phyloP scores from a whole-genome alignment of 139 green algal genomes.

The Chlamydomonas sp. region DNA sequence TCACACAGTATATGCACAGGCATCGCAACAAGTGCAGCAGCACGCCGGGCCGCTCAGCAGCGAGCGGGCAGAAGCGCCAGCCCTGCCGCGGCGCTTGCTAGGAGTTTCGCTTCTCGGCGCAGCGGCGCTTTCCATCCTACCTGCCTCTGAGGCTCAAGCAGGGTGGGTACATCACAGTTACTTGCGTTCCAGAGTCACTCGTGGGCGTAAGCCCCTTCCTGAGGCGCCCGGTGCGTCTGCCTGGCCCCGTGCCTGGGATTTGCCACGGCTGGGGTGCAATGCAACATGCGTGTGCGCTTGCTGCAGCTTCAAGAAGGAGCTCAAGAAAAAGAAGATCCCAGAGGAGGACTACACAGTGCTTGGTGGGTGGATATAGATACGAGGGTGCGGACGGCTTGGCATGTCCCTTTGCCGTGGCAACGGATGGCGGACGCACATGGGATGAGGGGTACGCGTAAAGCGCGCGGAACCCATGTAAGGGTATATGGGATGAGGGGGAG shows the following conservation, averaged over 20 bases:
- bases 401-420: neutral
- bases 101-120: neutral
- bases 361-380: conserved; percentile 4
- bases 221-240: no score
- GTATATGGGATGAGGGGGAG: no score
- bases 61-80: neutral
- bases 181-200: neutral
- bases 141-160: neutral
- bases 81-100: neutral
- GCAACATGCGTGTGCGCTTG: neutral
- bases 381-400: neutral
- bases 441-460: no score
- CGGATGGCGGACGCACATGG: no score
- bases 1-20: no score
- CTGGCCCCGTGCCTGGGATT: no score
- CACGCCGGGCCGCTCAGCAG: neutral
- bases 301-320: conserved; percentile 80
- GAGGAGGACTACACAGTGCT: conserved; percentile 65
- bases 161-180: neutral
- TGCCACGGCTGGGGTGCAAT: neutral
- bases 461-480: no score
- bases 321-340: conserved; percentile 76
- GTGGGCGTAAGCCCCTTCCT: neutral
- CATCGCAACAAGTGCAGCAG: no score
- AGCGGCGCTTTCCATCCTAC: neutral